Conservation (phyloP, 495 filamentous ascomycete species). For the Articulospora tetracladia region DNA sequence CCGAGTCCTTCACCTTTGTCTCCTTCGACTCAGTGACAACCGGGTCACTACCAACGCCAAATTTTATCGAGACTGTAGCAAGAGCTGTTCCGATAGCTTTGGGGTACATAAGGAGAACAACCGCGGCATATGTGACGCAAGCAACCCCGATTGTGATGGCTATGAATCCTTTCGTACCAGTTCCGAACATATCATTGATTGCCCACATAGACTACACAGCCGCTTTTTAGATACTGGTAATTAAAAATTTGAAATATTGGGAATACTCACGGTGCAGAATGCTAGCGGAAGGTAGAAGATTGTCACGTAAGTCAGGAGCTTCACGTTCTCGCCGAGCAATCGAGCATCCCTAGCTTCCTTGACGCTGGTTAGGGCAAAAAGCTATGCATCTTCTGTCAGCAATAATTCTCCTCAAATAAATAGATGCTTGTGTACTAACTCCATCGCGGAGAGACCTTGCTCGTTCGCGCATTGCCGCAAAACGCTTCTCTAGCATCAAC, state of each 20-base stretch:
- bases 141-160: background rate
- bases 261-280: conserved; percentile 24
- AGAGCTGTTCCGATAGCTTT: background rate
- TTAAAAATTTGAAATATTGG: background rate
- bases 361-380: background rate
- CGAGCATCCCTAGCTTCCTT: conserved; percentile 4
- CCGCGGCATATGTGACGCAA: background rate
- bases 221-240: background rate
- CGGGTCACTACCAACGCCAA: no score
- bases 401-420: background rate
- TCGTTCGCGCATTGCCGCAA: background rate
- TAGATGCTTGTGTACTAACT: background rate
- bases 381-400: background rate
- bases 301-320: conserved; percentile 33
- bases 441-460: background rate
- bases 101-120: background rate
- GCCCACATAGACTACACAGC: conserved; percentile 7
- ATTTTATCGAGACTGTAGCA: no score
- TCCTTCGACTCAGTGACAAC: no score
- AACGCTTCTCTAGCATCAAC: background rate
- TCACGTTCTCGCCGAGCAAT: conserved; percentile 29
- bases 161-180: background rate
- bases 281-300: conserved; percentile 34
- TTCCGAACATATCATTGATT: conserved; percentile 11
- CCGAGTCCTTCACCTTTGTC: no score